Percentiles rank a stretch among this genome's conserved stretches.
Evolutionary conservation across 2,329 filamentous ascomycete species (phyloP).

Genomic region (Leptographium flavum): DNA sequence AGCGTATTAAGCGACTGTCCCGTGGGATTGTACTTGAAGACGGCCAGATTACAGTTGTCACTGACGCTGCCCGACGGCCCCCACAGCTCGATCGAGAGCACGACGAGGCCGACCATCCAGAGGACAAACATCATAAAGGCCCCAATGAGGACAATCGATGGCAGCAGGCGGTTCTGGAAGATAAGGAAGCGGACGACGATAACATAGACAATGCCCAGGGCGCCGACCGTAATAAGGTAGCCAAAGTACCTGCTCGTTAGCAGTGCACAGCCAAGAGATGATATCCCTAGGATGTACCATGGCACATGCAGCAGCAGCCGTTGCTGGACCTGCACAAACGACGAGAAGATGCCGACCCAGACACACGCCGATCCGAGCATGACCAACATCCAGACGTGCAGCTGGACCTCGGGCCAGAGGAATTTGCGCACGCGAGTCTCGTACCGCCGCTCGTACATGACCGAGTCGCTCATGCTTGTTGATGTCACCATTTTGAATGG

Average conservation of each 20-base stretch:
- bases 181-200: constrained; percentile 49
- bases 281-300: too few species aligned
- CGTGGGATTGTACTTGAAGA: constrained; percentile 34
- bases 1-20: constrained; percentile 40
- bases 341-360: constrained; percentile 47
- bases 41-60: constrained; percentile 42
- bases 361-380: constrained; percentile 45
- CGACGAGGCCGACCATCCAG: constrained; percentile 53
- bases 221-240: constrained; percentile 45
- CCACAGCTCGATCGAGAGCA: constrained; percentile 49
- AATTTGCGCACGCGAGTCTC: constrained; percentile 38
- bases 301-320: constrained; percentile 40
- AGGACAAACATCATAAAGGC: constrained; percentile 52
- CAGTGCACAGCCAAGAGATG: not conserved
- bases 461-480: constrained; percentile 3
- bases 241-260: constrained; percentile 59
- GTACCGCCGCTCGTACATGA: constrained; percentile 16
- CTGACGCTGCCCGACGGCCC: constrained; percentile 44
- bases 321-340: constrained; percentile 44
- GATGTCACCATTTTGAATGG: constrained; percentile 1
- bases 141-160: constrained; percentile 47
- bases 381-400: constrained; percentile 53
- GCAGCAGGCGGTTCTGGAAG: constrained; percentile 43
- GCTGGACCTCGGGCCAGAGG: constrained; percentile 53
- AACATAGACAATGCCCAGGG: constrained; percentile 53